phyloP scores from a whole-genome alignment of 306 rosid species.

The Prunus campanulata region DNA sequence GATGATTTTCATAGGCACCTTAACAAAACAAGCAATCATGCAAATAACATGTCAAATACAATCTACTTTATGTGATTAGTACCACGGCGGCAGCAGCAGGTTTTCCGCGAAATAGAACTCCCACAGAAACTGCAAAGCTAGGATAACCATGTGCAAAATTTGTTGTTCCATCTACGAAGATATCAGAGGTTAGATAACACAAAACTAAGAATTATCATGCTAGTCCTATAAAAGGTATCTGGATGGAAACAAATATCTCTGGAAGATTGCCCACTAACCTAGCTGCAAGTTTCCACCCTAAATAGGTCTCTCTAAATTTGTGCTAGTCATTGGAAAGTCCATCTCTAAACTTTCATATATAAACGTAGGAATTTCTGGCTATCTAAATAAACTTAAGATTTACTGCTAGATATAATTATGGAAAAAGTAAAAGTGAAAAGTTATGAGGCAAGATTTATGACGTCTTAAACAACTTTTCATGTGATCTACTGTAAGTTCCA shows the following conservation, averaged over 20 bases:
- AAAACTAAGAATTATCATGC: neutral
- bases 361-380: neutral
- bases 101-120: slow-evolving; percentile 81
- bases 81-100: slow-evolving; percentile 98
- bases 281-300: neutral
- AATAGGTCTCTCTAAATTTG: neutral
- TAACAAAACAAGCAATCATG: neutral
- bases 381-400: neutral
- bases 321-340: neutral
- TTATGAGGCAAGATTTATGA: neutral
- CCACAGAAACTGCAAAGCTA: slow-evolving; percentile 91
- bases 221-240: neutral
- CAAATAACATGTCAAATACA: slow-evolving; percentile 13
- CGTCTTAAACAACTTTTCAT: neutral
- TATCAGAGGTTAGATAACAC: slow-evolving; percentile 29
- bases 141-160: slow-evolving; percentile 96
- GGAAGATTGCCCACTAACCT: neutral
- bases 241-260: neutral
- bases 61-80: slow-evolving; percentile 1
- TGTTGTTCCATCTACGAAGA: slow-evolving; percentile 82
- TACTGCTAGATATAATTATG: neutral
- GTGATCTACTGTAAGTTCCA: neutral
- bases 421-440: neutral
- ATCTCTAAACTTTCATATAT: neutral
- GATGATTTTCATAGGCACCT: neutral